These are phyloP conservation scores for Botrytis sinoallii DNA, from an alignment of 2,329 filamentous ascomycete genomes.

Conservation along the genomic window DNA sequence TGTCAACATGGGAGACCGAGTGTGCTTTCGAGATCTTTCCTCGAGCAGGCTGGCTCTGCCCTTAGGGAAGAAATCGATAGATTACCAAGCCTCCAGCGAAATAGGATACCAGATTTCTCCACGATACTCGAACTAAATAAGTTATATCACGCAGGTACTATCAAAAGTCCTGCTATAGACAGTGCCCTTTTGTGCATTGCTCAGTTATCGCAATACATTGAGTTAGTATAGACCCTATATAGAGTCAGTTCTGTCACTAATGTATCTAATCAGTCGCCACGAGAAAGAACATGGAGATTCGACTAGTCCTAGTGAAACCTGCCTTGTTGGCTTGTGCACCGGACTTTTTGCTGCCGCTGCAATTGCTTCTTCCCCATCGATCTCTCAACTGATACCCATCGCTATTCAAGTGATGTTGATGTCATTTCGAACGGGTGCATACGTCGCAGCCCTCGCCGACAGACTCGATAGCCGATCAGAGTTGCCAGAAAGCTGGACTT, in stretches of 20 bases:
- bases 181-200: conserved; percentile 62
- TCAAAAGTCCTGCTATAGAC: conserved; percentile 61
- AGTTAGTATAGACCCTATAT: conserved; percentile 45
- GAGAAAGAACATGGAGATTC: conserved; percentile 19
- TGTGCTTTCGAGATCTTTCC: conserved; percentile 57
- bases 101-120: conserved; percentile 59
- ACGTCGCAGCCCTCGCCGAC: conserved; percentile 22
- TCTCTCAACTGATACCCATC: conserved; percentile 18
- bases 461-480: conserved; percentile 35
- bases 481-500: conserved; percentile 63
- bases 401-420: conserved; percentile 18
- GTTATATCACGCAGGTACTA: conserved; percentile 54
- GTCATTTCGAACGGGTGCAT: conserved; percentile 13
- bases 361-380: conserved; percentile 17
- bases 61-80: conserved; percentile 58
- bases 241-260: neutral
- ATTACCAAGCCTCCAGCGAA: conserved; percentile 55
- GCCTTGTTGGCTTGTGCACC: conserved; percentile 19
- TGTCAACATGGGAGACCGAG: conserved; percentile 46
- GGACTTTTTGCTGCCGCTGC: conserved; percentile 19
- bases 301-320: conserved; percentile 13
- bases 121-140: conserved; percentile 64
- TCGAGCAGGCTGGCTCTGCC: conserved; percentile 55
- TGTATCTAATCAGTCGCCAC: neutral
- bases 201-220: conserved; percentile 67